A percentile compares a stretch with the other conserved stretches of the same genome.
Evolutionary conservation across 257 asterid genomes (phyloP).

Genomic region (Handroanthus guayacan): DNA sequence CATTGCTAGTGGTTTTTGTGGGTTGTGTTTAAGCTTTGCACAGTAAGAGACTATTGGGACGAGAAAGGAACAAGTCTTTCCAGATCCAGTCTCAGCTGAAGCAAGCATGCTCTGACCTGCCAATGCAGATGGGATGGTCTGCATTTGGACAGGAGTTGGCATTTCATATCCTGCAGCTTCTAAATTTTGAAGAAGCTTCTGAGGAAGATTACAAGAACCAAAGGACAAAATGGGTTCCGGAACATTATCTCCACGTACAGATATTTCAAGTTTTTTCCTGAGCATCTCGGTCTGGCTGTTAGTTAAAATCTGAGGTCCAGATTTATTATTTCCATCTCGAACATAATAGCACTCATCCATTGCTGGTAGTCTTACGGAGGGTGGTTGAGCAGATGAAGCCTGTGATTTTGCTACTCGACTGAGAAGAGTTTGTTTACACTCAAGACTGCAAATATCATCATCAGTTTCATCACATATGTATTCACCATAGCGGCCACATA

Average conservation of each 20-base stretch:
- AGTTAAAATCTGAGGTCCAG: conserved; percentile 38
- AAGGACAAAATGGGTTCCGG: conserved; percentile 79
- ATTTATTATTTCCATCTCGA: conserved; percentile 51
- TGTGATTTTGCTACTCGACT: conserved; percentile 45
- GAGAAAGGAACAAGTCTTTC: conserved; percentile 86
- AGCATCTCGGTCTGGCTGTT: conserved; percentile 54
- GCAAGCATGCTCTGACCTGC: conserved; percentile 77
- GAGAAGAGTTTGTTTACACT: conserved; percentile 73
- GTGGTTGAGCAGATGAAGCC: conserved; percentile 41
- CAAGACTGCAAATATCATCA: conserved; percentile 88
- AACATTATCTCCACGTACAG: conserved; percentile 57
- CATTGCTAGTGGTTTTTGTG: conserved; percentile 72
- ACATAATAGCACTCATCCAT: conserved; percentile 80
- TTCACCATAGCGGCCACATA: conserved; percentile 95
- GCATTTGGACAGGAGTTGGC: conserved; percentile 97
- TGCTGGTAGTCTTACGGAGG: conserved; percentile 60
- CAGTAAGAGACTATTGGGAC: conserved; percentile 75
- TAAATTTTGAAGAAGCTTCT: conserved; percentile 74
- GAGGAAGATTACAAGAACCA: conserved; percentile 73
- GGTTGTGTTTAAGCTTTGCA: conserved; percentile 48
- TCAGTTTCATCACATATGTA: conserved; percentile 91
- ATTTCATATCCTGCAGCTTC: conserved; percentile 87
- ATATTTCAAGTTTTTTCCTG: conserved; percentile 69
- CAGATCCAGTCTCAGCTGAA: conserved; percentile 95
- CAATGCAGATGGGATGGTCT: conserved; percentile 86